A percentile compares a stretch with the other conserved stretches of the same genome.
phyloP scores from a whole-genome alignment of 2,329 filamentous ascomycete species.

The Cryphonectria naterciae region DNA sequence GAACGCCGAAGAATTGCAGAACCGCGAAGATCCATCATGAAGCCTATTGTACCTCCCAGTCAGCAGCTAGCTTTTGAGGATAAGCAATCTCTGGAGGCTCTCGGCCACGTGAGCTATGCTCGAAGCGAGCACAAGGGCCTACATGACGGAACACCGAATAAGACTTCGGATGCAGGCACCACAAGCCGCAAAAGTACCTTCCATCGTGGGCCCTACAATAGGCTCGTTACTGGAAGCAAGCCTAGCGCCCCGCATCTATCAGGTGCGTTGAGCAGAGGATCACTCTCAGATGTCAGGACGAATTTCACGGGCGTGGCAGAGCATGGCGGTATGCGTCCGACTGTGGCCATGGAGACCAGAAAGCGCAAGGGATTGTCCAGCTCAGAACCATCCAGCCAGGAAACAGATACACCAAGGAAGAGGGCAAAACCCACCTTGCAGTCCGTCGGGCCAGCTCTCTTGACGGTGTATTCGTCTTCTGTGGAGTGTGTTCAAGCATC shows the following conservation, averaged over 20 bases:
- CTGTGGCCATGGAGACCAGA: background rate
- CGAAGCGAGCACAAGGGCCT: background rate
- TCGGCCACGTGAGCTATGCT: background rate
- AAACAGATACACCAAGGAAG: background rate
- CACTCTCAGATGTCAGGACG: background rate
- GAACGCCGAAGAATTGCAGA: constrained; percentile 15
- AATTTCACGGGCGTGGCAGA: background rate
- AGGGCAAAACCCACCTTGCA: background rate
- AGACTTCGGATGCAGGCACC: background rate
- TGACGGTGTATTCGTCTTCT: background rate
- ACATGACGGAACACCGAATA: background rate
- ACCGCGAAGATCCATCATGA: constrained; percentile 26
- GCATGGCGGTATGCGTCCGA: too few relatives aligned
- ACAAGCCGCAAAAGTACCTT: constrained; percentile 1
- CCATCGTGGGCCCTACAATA: constrained; percentile 24
- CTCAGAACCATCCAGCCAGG: background rate
- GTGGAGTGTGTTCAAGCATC: background rate
- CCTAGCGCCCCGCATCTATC: background rate
- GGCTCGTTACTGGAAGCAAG: constrained; percentile 17
- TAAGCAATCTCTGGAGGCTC: background rate
- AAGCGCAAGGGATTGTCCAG: constrained; percentile 11
- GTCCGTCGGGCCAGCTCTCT: too few relatives aligned
- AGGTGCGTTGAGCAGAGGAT: background rate
- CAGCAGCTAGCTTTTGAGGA: background rate
- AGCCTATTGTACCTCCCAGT: background rate